A percentile compares a stretch with the other conserved stretches of the same genome.
phyloP scores from a whole-genome alignment of 495 filamentous ascomycete species.

The Aspergillus homomorphus region DNA sequence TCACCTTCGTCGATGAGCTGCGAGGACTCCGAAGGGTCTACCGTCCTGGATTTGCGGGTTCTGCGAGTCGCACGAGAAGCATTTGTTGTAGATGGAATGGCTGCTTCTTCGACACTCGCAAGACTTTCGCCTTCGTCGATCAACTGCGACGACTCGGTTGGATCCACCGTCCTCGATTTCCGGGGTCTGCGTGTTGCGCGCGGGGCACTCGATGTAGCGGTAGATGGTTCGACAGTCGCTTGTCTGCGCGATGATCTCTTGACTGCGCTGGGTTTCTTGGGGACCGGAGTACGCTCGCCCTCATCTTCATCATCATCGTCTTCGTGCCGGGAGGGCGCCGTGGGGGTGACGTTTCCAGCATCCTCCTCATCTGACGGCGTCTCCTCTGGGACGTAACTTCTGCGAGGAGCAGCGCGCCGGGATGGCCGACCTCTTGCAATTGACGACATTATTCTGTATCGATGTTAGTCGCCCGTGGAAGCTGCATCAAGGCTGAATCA shows the following conservation, averaged over 20 bases:
- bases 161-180: slow-evolving; percentile 20
- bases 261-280: slow-evolving; percentile 43
- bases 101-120: not conserved
- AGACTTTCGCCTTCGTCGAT: not conserved
- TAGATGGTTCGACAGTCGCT: slow-evolving; percentile 55
- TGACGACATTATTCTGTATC: slow-evolving; percentile 47
- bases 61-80: slow-evolving; percentile 33
- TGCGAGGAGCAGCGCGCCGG: slow-evolving; percentile 67
- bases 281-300: slow-evolving; percentile 73
- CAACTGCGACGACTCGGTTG: not conserved
- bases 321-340: slow-evolving; percentile 31
- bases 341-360: slow-evolving; percentile 52
- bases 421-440: slow-evolving; percentile 69
- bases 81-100: slow-evolving; percentile 27
- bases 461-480: slow-evolving; percentile 17
- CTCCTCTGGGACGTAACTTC: slow-evolving; percentile 70
- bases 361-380: slow-evolving; percentile 63
- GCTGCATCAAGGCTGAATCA: slow-evolving; percentile 32
- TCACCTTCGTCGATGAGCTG: not conserved
- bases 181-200: slow-evolving; percentile 34
- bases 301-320: slow-evolving; percentile 59
- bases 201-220: slow-evolving; percentile 34
- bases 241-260: slow-evolving; percentile 51
- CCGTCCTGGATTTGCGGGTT: slow-evolving; percentile 28
- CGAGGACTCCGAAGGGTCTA: not conserved